Percentiles rank a stretch among this genome's conserved stretches.
phyloP scores from a whole-genome alignment of 345 rosid species.

The Eucalyptus shirleyi region DNA sequence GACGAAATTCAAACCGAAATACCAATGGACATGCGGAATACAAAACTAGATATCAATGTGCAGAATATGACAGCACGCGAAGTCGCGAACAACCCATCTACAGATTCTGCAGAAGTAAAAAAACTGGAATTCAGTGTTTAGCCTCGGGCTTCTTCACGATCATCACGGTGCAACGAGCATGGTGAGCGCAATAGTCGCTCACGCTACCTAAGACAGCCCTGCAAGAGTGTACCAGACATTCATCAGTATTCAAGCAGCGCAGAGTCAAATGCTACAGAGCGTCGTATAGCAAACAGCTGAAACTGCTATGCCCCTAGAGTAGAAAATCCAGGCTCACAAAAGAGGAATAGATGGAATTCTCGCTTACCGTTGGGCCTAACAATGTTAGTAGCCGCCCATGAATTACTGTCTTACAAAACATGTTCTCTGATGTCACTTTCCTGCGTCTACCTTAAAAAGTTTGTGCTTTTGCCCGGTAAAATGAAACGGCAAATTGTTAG shows the following conservation, averaged over 20 bases:
- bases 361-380: neutral
- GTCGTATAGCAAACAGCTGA: neutral
- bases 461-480: neutral
- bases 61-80: neutral
- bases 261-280: neutral
- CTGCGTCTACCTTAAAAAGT: neutral
- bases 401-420: neutral
- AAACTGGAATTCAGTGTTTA: conserved; percentile 18
- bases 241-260: neutral
- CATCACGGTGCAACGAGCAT: conserved; percentile 91
- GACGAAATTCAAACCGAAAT: neutral
- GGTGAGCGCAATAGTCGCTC: conserved; percentile 90
- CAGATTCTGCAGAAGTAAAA: neutral
- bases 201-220: conserved; percentile 95
- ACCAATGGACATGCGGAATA: neutral
- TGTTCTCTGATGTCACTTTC: neutral
- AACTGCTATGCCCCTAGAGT: neutral
- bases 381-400: neutral
- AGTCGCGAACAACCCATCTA: neutral
- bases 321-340: neutral
- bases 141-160: conserved; percentile 86
- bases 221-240: neutral
- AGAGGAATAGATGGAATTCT: neutral
- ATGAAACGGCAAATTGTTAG: neutral
- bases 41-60: neutral